Percentiles rank a stretch among this genome's conserved stretches.
phyloP scores from a whole-genome alignment of 2,329 filamentous ascomycete species.

The Metarhizium robertsii region DNA sequence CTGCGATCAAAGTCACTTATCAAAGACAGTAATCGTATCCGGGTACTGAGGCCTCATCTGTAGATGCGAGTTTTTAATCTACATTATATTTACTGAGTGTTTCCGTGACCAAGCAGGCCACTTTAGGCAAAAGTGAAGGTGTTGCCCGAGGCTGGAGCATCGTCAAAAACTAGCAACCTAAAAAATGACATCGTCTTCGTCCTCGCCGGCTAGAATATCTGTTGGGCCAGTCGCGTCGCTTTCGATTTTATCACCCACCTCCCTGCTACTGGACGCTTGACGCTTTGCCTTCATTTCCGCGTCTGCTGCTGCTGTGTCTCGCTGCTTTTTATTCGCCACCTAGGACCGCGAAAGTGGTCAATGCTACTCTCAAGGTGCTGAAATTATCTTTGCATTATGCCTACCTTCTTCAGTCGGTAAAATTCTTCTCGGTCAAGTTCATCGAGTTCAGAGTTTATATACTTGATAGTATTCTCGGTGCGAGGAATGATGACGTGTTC shows the following conservation, averaged over 20 bases:
- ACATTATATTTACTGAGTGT: not conserved
- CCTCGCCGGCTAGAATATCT: conserved; percentile 65
- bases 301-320: conserved; percentile 62
- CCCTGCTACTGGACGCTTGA: conserved; percentile 30
- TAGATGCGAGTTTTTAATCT: not conserved
- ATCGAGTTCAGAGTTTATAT: conserved; percentile 97
- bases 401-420: conserved; percentile 82
- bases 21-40: conserved; percentile 61
- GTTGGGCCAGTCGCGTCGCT: conserved; percentile 31
- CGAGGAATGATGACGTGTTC: conserved; percentile 95
- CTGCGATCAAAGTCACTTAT: conserved; percentile 90
- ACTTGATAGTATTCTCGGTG: conserved; percentile 99
- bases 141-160: not conserved
- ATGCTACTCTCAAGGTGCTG: not conserved
- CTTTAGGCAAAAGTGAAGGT: not conserved
- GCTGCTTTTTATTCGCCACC: conserved; percentile 75
- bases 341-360: conserved; percentile 9
- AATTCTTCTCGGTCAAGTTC: conserved; percentile 98
- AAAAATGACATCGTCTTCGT: conserved; percentile 83
- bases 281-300: conserved; percentile 69
- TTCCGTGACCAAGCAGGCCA: not conserved
- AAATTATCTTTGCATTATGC: not conserved
- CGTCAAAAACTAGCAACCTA: conserved; percentile 24
- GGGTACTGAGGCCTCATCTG: not conserved
- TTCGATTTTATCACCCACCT: conserved; percentile 25